These are phyloP conservation scores for Solanum arcanum DNA, from an alignment of 257 asterid species.

Conservation along the genomic window DNA sequence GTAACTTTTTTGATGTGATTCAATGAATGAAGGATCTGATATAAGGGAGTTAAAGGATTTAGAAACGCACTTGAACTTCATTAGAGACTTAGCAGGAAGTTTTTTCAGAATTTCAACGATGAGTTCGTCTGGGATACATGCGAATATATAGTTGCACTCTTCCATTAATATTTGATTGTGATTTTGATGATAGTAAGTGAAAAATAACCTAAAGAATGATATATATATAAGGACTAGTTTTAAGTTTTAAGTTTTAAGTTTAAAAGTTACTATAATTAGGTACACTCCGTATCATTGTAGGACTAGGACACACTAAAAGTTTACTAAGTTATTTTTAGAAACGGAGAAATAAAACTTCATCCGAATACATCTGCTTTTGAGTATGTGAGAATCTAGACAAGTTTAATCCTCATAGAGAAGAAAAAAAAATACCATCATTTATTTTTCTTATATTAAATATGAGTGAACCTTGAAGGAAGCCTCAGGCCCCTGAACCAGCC, in stretches of 20 bases:
- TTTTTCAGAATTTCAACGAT: not conserved
- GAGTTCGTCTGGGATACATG: not conserved
- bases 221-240: not conserved
- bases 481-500: slow-evolving; percentile 74
- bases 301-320: not conserved
- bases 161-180: not conserved
- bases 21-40: not conserved
- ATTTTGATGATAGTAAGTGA: not conserved
- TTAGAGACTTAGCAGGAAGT: not conserved
- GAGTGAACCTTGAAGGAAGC: not conserved
- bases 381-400: not conserved
- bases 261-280: not conserved
- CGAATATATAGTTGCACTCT: not conserved
- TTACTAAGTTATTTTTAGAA: not conserved
- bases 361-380: not conserved
- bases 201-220: not conserved
- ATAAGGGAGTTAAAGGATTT: not conserved
- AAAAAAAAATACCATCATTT: not conserved
- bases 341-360: not conserved
- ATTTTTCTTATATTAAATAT: not conserved
- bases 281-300: not conserved
- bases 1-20: not conserved
- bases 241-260: not conserved
- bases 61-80: not conserved
- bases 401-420: not conserved